Base-by-base conservation (phyloP, 2,329 filamentous ascomycete species). In the Exophiala calicioides region DNA sequence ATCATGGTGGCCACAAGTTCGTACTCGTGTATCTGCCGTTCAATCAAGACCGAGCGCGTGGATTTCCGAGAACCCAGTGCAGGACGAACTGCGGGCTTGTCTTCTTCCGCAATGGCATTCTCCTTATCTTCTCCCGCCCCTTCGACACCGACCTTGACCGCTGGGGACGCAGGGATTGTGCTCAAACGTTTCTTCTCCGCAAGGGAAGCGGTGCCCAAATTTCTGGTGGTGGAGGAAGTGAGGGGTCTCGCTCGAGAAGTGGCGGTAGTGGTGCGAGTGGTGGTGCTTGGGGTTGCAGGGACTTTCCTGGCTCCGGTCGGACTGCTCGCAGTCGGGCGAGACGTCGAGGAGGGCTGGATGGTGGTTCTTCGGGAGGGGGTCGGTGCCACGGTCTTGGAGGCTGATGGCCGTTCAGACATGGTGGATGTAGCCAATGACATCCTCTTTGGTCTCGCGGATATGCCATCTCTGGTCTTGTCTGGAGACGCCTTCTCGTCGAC, bases 401-500 rank as follows among this genome's bases (percentile, higher is more conserved):
- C 36, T 10, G 38, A 47, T 12, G 45, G 34, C 10, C 54, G 47
- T 7, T 54, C 56, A 16, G 42, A 67, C 20, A 65, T 60, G 1
- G 67, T 53, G 9, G 63, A 67, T 3, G 69, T 64, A 6, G 63
- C 67, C 43, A 74, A 60, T 4, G 71, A 74, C 63, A 70, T 68
- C 33, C 70, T 65, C 60, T 74, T 74, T 30, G 69, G 68, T 5
- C 64, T 62, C 18, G 66, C 61, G 8, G 68, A 67, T 41, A 73
- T 69, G 4, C 68, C 68, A 44, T 56, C 52, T 45, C 53, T 62
- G 40, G 62, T 66, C 50, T 64, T 68, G 51, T 73, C 71, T 48
- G 73, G 68, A 2, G 70, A 73, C 3, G 48, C 45, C 29, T 47
- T 56, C 24, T 50, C 53, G 13, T 55, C 56, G 3, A 46, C 50